Evolutionary conservation across 306 rosid genomes (phyloP).

Genomic region (Datisca glomerata): DNA sequence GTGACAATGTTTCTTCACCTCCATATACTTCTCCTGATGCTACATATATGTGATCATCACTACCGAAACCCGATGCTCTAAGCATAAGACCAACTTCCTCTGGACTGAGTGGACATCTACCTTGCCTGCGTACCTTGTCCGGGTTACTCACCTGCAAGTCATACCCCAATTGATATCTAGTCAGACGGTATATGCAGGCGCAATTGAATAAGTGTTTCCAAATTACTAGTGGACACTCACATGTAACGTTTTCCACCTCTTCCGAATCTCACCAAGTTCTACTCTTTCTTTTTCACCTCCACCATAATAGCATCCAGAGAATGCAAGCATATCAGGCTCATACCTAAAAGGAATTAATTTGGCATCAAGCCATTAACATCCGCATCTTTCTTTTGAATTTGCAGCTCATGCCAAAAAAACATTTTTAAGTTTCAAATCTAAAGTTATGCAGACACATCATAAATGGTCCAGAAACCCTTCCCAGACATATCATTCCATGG

Average conservation of each 20-base stretch:
- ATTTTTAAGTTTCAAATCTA: neutral
- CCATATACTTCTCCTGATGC: conserved; percentile 92
- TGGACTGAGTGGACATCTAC: conserved; percentile 94
- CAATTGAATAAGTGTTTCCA: neutral
- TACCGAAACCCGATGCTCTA: conserved; percentile 63
- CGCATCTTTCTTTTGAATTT: conserved; percentile 6
- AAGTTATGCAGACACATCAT: too few species aligned
- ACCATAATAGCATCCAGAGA: conserved; percentile 90
- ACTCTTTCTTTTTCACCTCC: conserved; percentile 79
- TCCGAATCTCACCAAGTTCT: conserved; percentile 66
- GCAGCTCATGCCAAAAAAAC: neutral
- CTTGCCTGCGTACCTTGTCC: conserved; percentile 66
- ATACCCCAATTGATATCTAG: conserved; percentile 11
- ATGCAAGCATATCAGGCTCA: conserved; percentile 98
- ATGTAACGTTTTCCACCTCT: conserved; percentile 71
- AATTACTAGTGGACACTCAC: conserved; percentile 32
- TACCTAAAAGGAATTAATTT: conserved; percentile 33
- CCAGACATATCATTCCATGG: too few species aligned
- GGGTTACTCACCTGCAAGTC: conserved; percentile 51
- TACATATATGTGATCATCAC: conserved; percentile 68
- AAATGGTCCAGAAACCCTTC: too few species aligned
- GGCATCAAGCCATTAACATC: conserved; percentile 13
- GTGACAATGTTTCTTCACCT: conserved; percentile 66
- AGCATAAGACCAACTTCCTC: conserved; percentile 95
- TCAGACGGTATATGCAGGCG: neutral